A percentile compares a stretch with the other conserved stretches of the same genome.
These are phyloP conservation scores for Stagonosporopsis cucurbitacearum DNA, from an alignment of 2,329 filamentous ascomycete species.

Conservation along the genomic window DNA sequence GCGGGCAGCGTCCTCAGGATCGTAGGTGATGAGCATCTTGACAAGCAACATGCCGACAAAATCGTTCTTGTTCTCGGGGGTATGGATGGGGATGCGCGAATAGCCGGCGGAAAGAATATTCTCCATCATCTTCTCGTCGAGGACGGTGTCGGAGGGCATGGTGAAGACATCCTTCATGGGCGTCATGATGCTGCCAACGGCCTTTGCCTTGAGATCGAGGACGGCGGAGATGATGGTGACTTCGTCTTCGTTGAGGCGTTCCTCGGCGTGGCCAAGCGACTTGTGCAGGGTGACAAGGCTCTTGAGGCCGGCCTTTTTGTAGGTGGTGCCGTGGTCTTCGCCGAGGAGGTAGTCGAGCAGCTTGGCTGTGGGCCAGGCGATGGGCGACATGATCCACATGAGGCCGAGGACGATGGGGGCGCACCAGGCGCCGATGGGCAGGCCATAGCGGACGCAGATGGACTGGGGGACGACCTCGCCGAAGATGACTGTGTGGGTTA, in stretches of 20 bases:
- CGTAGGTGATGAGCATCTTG: conserved; percentile 98
- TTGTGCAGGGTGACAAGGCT: conserved; percentile 95
- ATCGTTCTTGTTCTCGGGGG: conserved; percentile 80
- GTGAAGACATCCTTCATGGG: conserved; percentile 98
- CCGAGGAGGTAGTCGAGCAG: conserved; percentile 91
- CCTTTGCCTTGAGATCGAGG: conserved; percentile 93
- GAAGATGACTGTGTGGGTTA: conserved; percentile 77
- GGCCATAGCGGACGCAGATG: conserved; percentile 91
- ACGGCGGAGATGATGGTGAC: conserved; percentile 99
- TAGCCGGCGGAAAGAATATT: conserved; percentile 91
- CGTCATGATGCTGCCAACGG: conserved; percentile 96
- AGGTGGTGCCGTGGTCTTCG: conserved; percentile 93
- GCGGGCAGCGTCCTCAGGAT: conserved; percentile 86
- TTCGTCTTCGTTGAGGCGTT: conserved; percentile 94
- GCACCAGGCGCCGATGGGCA: conserved; percentile 95
- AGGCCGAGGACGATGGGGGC: conserved; percentile 82
- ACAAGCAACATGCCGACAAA: conserved; percentile 98
- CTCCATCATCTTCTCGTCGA: conserved; percentile 95
- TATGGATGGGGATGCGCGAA: conserved; percentile 93
- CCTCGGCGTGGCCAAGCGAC: conserved; percentile 80
- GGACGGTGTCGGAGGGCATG: conserved; percentile 90
- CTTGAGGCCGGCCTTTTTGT: conserved; percentile 98
- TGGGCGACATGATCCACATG: conserved; percentile 90
- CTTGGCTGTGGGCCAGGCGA: conserved; percentile 95
- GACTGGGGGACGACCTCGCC: conserved; percentile 96